Evolutionary conservation across 495 filamentous ascomycete species (phyloP), one percentile per base, ranked within the genome.

Genomic region (Talaromyces thailandensis): DNA sequence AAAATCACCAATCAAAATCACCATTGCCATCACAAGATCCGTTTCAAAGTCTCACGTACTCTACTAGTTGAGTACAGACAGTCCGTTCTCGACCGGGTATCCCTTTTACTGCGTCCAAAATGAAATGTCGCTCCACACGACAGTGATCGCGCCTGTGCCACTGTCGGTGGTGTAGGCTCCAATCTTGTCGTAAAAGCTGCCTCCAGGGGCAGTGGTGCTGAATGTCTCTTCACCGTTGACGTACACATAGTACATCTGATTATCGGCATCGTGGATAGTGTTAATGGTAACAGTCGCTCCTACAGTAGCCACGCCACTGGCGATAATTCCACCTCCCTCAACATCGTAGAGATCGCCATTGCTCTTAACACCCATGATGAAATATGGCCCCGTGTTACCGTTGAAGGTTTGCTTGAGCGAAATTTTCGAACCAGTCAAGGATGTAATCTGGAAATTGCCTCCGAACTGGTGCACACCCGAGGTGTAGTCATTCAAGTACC

Each of bases 381-480:
- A 56, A 18, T 29, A 56, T 14, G 53, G 53, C 6, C 53, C 53
- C 5, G n/a, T 29, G 53, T 56, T 28, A 14, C 53, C 53, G 26
- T 40, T 40, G 35, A 40, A 40, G 2, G 35, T 40, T 40, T 40
- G 35, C 14, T 40, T 40, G 35, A 40, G 35, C 35, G 35, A 12
- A 40, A 40, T 40, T 14, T 40, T 40, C 8, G 12, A 16, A 14
- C 35, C 35, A 28, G 23, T 29, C 24, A 56, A 0, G 23, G 53
- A 56, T 18, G 53, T 56, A 16, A 56, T 56, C 26, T 56, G 23
- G 26, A 56, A 56, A 26, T 56, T 14, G 3, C 53, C 53, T 14
- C 53, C 53, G 53, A 56, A 56, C 25, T 56, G 53, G 28, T 56
- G 53, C 3, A 56, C 53, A 56, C 53, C 53, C 25, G 53, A 56